A percentile compares a stretch with the other conserved stretches of the same genome.
Conservation (phyloP, 495 filamentous ascomycete species). For the Penicillium psychrofluorescens region DNA sequence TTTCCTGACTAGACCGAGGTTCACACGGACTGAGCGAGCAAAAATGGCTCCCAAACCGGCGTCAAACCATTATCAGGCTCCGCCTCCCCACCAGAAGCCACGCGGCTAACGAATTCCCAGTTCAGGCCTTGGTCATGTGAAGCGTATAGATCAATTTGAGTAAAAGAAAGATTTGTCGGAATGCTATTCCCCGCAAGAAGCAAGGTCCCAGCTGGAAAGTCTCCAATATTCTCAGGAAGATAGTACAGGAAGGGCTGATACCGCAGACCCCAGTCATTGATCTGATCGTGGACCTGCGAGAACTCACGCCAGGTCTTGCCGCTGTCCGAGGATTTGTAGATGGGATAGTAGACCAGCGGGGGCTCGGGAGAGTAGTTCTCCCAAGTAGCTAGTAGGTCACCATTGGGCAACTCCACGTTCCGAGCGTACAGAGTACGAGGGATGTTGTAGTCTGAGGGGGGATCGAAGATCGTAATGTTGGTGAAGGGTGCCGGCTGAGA, state of each 20-base stretch:
- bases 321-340: constrained; percentile 54
- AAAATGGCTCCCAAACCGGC: constrained; percentile 66
- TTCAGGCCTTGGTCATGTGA: constrained; percentile 48
- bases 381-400: constrained; percentile 45
- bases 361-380: constrained; percentile 53
- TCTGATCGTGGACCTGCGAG: constrained; percentile 53
- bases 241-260: constrained; percentile 64
- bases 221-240: constrained; percentile 47
- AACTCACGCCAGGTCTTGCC: constrained; percentile 57
- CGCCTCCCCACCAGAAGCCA: constrained; percentile 57
- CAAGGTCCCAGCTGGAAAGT: constrained; percentile 51
- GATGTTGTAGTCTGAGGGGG: constrained; percentile 27
- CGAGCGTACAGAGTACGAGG: constrained; percentile 21
- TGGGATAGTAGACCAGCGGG: constrained; percentile 54
- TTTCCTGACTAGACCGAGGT: too few species aligned
- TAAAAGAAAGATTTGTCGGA: constrained; percentile 52
- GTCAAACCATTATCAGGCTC: constrained; percentile 54
- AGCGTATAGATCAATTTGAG: constrained; percentile 63
- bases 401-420: constrained; percentile 15
- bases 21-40: constrained; percentile 38
- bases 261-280: constrained; percentile 55
- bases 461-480: constrained; percentile 22
- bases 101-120: constrained; percentile 60
- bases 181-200: constrained; percentile 57
- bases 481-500: background rate